A percentile compares a stretch with the other conserved stretches of the same genome.
These are phyloP conservation scores for Plasmodium adleri DNA, from an alignment of 169 alveolate genomes.

Conservation along the genomic window DNA sequence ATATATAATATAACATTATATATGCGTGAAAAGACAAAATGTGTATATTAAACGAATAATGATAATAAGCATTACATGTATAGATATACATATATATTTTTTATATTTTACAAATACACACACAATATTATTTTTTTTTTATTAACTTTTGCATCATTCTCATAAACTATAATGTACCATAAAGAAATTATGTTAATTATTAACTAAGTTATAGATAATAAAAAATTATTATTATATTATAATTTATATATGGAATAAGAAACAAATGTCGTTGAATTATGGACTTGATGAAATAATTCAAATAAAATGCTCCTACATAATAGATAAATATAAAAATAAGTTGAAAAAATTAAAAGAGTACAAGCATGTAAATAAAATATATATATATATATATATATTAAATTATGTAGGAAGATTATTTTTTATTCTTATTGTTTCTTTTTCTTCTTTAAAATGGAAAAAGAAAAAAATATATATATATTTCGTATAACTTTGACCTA, in stretches of 20 bases:
- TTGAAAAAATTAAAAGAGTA: constrained; percentile 46
- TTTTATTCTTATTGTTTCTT: not conserved
- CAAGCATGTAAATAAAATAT: constrained; percentile 41
- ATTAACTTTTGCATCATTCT: too few relatives aligned
- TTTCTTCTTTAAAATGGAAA: not conserved
- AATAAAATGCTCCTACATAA: constrained; percentile 70
- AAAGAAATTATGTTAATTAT: too few relatives aligned
- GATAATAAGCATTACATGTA: too few relatives aligned
- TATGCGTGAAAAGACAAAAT: too few relatives aligned
- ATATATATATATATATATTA: too few relatives aligned
- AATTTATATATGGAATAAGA: not conserved
- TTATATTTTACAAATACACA: too few relatives aligned
- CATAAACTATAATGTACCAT: too few relatives aligned
- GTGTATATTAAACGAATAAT: too few relatives aligned
- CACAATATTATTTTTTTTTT: too few relatives aligned
- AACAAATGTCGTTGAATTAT: constrained; percentile 32
- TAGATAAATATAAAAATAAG: constrained; percentile 70
- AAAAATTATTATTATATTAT: not conserved
- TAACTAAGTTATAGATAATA: not conserved
- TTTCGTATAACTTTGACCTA: not conserved
- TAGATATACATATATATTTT: too few relatives aligned
- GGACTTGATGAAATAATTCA: constrained; percentile 27
- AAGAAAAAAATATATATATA: not conserved
- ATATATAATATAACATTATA: too few relatives aligned
- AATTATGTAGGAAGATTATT: too few relatives aligned